phyloP scores from a whole-genome alignment of 139 green algal genomes.

The Tetraselmis striata region DNA sequence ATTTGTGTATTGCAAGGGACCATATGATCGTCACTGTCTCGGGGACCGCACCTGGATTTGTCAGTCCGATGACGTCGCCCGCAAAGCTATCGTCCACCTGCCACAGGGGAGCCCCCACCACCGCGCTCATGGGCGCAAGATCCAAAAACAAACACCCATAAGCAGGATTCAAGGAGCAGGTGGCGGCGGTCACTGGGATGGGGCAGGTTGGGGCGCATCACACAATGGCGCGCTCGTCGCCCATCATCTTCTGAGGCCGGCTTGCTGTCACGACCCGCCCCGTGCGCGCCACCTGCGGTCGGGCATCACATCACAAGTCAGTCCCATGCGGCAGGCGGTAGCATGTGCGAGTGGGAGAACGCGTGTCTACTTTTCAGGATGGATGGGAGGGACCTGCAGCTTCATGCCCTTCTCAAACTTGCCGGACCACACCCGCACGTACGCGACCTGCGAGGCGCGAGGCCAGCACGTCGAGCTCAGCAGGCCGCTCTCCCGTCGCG shows the following conservation, averaged over 20 bases:
- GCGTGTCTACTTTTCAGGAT: background rate
- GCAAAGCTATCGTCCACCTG: conserved; percentile 54
- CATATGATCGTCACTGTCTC: too few species aligned
- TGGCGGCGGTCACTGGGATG: too few species aligned
- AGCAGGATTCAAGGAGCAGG: background rate
- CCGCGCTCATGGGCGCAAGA: background rate
- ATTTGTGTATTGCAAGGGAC: too few species aligned
- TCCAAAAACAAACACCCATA: conserved; percentile 1
- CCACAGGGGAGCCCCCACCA: conserved; percentile 20
- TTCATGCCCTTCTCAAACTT: conserved; percentile 74
- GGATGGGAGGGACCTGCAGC: conserved; percentile 8
- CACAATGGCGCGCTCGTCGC: conserved; percentile 44
- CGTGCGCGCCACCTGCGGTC: conserved; percentile 52
- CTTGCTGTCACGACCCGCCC: conserved; percentile 56
- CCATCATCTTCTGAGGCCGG: conserved; percentile 70
- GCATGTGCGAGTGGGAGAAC: background rate
- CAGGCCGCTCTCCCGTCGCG: too few species aligned
- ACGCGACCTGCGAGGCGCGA: conserved; percentile 21
- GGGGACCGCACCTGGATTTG: conserved; percentile 68
- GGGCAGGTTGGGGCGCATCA: too few species aligned
- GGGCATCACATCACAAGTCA: too few species aligned
- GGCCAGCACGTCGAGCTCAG: too few species aligned
- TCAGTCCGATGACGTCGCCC: conserved; percentile 67
- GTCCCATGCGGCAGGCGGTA: conserved; percentile 4
- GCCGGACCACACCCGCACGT: conserved; percentile 27